Evolutionary conservation across 2,329 filamentous ascomycete species (phyloP), one percentile per base, ranked within the genome.

Genomic region (Daldinia sp.): DNA sequence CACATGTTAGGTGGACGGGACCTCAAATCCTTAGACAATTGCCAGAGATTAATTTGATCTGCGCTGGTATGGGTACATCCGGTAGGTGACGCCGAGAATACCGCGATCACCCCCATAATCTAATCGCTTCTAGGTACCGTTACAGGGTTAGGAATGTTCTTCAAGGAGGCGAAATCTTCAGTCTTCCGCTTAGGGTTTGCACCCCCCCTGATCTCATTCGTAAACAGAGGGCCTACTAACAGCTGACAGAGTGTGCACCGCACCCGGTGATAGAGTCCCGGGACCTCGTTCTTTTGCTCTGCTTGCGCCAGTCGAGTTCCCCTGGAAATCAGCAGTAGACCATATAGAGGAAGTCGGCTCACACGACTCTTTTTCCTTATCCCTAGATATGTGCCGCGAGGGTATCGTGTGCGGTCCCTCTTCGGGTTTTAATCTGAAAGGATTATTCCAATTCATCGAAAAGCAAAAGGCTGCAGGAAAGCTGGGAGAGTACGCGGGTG

Each of bases 401-500:
- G 88, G 88, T 0, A 76, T 90, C 6, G 81, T 90, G 6, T 88
- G 85, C 44, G 88, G 88, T 0, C 88, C 88, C 0, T 89, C 87
- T 0, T 89, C 87, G 0, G 88, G 88, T 0, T 86, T 89, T 72
- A 88, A 86, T 60, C 78, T 90, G 0, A 72, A 82, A 61, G 86
- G 88, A 10, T 74, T 87, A 2, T 82, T 82, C 68, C 81, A 87
- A 46, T 83, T 84, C 69, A 73, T 89, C 0, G 80, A 83, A 58
- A 85, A 83, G 66, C 79, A 79, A 15, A 88, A 87, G 71, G 72
- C 75, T 0, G 80, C 79, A 0, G 83, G 82, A 0, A 83, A 78
- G 0, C 76, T 89, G 12, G 39, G 75, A 0, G 78, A 83, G 9
- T 75, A 88, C 1, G 79, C 81, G 0, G 83, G 82, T 0, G 74